These are phyloP conservation scores for Gonapodya sp. DNA, from an alignment of 192 early-diverging fungal species.

Conservation along the genomic window DNA sequence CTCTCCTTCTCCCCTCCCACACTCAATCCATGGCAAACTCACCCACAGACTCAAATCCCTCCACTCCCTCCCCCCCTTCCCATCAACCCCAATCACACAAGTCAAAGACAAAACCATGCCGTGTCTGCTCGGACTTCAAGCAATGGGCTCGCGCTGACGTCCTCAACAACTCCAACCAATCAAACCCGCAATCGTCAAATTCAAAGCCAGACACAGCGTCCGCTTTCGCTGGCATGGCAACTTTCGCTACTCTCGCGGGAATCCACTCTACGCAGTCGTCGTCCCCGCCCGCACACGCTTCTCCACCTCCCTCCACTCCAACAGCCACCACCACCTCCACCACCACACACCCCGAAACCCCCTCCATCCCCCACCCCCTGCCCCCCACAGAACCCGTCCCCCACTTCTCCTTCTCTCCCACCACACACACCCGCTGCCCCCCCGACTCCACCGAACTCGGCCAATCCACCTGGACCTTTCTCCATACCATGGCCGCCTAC, in stretches of 20 bases:
- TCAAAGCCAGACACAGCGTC: slow-evolving; percentile 16
- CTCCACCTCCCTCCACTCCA: not conserved
- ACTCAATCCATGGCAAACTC: not conserved
- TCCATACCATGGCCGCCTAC: slow-evolving; percentile 96
- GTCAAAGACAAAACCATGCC: slow-evolving; percentile 60
- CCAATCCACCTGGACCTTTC: slow-evolving; percentile 88
- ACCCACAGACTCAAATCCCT: not conserved
- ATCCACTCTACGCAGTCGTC: not conserved
- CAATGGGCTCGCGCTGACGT: slow-evolving; percentile 41
- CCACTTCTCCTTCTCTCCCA: too few relatives aligned
- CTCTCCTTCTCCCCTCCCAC: not conserved
- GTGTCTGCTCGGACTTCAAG: slow-evolving; percentile 68
- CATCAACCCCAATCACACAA: not conserved
- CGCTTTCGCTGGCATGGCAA: not conserved
- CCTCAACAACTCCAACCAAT: slow-evolving; percentile 30
- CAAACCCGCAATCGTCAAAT: slow-evolving; percentile 18
- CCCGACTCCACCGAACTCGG: slow-evolving; percentile 70
- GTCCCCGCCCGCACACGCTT: not conserved
- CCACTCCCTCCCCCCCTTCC: not conserved
- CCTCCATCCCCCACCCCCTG: slow-evolving; percentile 50
- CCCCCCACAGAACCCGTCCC: slow-evolving; percentile 22
- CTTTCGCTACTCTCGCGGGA: slow-evolving; percentile 11
- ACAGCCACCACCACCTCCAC: slow-evolving; percentile 15
- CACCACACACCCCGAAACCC: slow-evolving; percentile 16
- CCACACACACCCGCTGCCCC: not conserved